Percentiles rank a stretch among this genome's conserved stretches.
These are phyloP conservation scores for Pseudozyma sp. DNA, from an alignment of 1,284 basidiomycete genomes.

Conservation along the genomic window DNA sequence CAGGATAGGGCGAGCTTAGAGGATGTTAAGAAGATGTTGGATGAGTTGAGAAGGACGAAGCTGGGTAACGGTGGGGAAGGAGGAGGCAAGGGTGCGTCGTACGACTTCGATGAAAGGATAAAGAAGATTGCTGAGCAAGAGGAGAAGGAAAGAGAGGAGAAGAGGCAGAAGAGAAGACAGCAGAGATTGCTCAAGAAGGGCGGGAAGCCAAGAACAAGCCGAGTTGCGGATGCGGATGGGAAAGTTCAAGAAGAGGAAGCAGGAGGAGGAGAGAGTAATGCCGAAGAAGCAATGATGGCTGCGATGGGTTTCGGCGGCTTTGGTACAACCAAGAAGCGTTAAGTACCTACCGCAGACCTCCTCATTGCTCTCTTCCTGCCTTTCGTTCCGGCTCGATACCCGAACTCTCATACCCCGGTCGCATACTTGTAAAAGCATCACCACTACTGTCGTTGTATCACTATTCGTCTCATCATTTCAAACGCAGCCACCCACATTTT, in stretches of 20 bases:
- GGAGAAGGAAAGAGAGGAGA: conserved; percentile 71
- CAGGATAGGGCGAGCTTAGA: conserved; percentile 88
- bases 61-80: conserved; percentile 1
- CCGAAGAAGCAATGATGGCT: conserved; percentile 77
- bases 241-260: not conserved
- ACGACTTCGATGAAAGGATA: conserved; percentile 90
- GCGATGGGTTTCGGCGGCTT: conserved; percentile 96
- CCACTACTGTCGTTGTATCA: conserved; percentile 11
- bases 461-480: not conserved
- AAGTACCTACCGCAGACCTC: not conserved
- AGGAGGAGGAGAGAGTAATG: not conserved
- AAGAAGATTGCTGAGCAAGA: conserved; percentile 79
- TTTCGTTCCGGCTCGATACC: not conserved
- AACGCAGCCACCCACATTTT: not conserved
- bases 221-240: not conserved
- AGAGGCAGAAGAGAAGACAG: conserved; percentile 80
- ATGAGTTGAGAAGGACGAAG: conserved; percentile 73
- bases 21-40: conserved; percentile 90
- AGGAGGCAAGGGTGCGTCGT: conserved; percentile 71
- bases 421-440: conserved; percentile 5
- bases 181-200: conserved; percentile 74
- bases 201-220: not conserved
- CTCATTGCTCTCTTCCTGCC: not conserved
- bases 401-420: not conserved
- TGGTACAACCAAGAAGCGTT: conserved; percentile 76